phyloP scores from a whole-genome alignment of 345 rosid genomes.

The Lagerstroemia speciosa region DNA sequence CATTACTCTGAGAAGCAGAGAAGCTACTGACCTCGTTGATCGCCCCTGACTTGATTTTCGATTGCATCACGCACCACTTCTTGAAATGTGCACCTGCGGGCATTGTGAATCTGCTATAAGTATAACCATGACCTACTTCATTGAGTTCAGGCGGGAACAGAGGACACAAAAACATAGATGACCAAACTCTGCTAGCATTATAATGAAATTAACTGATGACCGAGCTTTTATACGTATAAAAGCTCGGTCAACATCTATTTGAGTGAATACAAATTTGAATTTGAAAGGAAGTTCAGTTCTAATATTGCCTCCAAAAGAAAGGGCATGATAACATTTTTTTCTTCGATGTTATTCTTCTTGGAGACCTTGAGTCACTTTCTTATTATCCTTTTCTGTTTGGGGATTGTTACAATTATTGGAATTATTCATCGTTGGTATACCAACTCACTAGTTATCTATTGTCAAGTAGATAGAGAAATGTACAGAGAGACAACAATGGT shows the following conservation, averaged over 20 bases:
- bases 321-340: too few species aligned
- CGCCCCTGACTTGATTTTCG: conserved; percentile 85
- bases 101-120: background rate
- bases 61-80: conserved; percentile 99
- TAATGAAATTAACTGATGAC: too few species aligned
- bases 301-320: too few species aligned
- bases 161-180: too few species aligned
- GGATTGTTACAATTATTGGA: background rate
- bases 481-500: background rate
- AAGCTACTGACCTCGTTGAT: conserved; percentile 54
- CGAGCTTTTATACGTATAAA: too few species aligned
- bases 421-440: background rate
- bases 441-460: background rate
- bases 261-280: too few species aligned
- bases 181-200: background rate
- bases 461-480: background rate
- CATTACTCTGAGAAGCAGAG: background rate
- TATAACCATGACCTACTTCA: background rate
- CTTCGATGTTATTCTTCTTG: too few species aligned
- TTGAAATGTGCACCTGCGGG: conserved; percentile 84
- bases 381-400: too few species aligned
- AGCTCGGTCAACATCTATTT: too few species aligned
- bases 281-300: too few species aligned
- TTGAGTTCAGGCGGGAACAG: too few species aligned
- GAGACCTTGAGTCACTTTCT: too few species aligned